Percentiles rank a stretch among this genome's conserved stretches.
Evolutionary conservation across 1,139 yeast species (phyloP).

Genomic region (Geotrichum candidum): DNA sequence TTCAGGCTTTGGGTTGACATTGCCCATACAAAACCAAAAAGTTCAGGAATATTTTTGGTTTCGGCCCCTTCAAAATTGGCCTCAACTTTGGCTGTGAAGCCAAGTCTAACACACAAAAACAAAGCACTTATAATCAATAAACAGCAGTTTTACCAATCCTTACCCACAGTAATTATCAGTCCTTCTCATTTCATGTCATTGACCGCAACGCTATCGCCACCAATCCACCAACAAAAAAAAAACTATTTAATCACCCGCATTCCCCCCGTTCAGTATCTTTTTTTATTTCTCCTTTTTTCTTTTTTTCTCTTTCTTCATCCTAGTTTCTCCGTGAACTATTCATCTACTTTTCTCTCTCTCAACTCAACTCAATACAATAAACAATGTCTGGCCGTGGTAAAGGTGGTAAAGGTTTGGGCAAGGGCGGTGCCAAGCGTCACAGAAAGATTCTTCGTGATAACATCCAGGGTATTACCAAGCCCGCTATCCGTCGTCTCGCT

Average conservation of each 20-base stretch:
- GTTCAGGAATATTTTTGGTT: not conserved
- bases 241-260: not conserved
- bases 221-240: not conserved
- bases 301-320: not conserved
- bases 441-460: slow-evolving; percentile 98
- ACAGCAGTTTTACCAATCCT: not conserved
- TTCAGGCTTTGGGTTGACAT: not conserved
- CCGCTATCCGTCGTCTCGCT: slow-evolving; percentile 99
- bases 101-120: not conserved
- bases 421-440: slow-evolving; percentile 99
- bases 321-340: not conserved
- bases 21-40: not conserved
- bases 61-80: not conserved
- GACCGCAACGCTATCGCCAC: not conserved
- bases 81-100: not conserved
- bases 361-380: slow-evolving; percentile 16
- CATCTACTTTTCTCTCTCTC: not conserved
- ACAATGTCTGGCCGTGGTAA: slow-evolving; percentile 98
- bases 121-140: not conserved
- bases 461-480: slow-evolving; percentile 99
- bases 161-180: not conserved
- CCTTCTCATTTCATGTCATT: not conserved
- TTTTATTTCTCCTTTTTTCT: slow-evolving; percentile 1
- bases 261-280: not conserved
- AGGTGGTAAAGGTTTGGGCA: slow-evolving; percentile 99